These are phyloP conservation scores for Craspedostauros australis DNA, from an alignment of 108 stramenopile species.

Conservation along the genomic window DNA sequence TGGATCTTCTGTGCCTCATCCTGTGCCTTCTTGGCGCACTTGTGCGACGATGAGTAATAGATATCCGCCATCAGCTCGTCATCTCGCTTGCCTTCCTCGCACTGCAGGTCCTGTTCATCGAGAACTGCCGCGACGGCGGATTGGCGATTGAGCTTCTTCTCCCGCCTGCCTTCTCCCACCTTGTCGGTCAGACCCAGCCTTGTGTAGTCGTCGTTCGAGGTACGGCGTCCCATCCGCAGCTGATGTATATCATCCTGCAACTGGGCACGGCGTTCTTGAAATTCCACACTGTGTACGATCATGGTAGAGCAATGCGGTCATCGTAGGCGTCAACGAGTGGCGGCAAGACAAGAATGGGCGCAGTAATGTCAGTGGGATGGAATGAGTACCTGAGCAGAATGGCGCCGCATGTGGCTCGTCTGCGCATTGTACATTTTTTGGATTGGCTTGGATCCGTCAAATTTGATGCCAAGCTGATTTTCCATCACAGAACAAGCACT, in stretches of 20 bases:
- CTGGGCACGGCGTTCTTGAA: too few relatives aligned
- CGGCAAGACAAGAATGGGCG: too few relatives aligned
- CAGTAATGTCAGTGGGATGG: too few relatives aligned
- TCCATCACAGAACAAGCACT: too few relatives aligned
- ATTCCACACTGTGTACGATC: too few relatives aligned
- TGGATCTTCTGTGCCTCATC: constrained; percentile 8
- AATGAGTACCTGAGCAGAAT: too few relatives aligned
- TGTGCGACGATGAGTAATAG: constrained; percentile 9
- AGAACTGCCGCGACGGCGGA: constrained; percentile 15
- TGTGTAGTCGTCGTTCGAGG: constrained; percentile 19
- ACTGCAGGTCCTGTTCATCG: constrained; percentile 29
- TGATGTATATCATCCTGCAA: constrained; percentile 13
- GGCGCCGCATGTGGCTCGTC: too few relatives aligned
- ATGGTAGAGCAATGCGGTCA: too few relatives aligned
- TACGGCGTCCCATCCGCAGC: constrained; percentile 9
- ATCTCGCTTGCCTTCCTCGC: constrained; percentile 18
- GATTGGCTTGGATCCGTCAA: too few relatives aligned
- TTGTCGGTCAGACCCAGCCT: constrained; percentile 24
- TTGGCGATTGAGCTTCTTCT: constrained; percentile 10
- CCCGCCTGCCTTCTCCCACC: constrained; percentile 14
- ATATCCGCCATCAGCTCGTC: constrained; percentile 26
- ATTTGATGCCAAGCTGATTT: too few relatives aligned
- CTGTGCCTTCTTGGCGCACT: constrained; percentile 15
- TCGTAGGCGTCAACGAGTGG: too few relatives aligned
- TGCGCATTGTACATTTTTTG: too few relatives aligned